Evolutionary conservation across 2,329 filamentous ascomycete genomes (phyloP), one percentile per base, ranked within the genome.

Genomic region (Colletotrichum trifolii): DNA sequence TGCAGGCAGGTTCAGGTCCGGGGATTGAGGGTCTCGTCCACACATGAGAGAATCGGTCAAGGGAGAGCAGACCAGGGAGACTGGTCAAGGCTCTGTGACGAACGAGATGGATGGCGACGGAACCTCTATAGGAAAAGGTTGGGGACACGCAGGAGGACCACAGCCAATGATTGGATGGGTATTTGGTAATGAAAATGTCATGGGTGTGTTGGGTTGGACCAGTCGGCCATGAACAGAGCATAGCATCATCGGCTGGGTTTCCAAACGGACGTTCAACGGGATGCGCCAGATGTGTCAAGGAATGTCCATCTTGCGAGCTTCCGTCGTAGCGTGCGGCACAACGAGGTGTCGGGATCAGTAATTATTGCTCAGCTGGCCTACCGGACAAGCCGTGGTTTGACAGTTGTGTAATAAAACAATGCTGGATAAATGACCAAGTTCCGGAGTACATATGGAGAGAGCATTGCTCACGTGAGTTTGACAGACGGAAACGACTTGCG

Each of bases 171-270:
- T 76, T 75, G 75, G 74, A 71, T 71, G 70, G 66, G 69, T 69
- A 75, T 77, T 78, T 73, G 69, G 74, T 78, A 78, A 78, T 78
- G 72, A 70, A 71, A 78, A 78, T 73, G 70, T 71, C 73, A 72
- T 73, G 68, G 62, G 64, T 49, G 60, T 66, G 48, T 54, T 36
- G 54, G 45, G 42, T 59, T 42, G 38, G 34, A 40, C 49, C 60
- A 60, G 64, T 40, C 15, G 50, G 56, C 54, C 39, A 43, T 17
- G 48, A 57, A 48, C 47, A 49, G 39, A 40, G 42, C 61, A 67
- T 42, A 52, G 39, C 53, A 66, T 66, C 62, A 56, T 65, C 42
- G 58, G 50, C 39, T 36, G 43, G 25, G 57, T 61, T 62, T 50
- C 52, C 52, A 47, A 40, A 47, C 25, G 25, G 5, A 25, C 45